Base-by-base conservation (phyloP, 106 monocot species). In the Agapanthus africanus region DNA sequence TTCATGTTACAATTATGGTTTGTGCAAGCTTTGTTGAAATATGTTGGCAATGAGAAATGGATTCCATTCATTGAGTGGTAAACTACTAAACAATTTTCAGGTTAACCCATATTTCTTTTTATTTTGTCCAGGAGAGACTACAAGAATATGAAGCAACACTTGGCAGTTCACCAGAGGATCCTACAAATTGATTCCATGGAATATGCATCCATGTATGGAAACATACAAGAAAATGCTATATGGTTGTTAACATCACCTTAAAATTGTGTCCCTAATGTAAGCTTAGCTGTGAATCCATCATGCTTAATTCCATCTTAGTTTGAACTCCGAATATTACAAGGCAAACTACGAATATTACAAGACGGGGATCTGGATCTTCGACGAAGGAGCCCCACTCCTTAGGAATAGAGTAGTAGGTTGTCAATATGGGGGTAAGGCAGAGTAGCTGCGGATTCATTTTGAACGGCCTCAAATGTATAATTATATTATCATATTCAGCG, bases 131-230 rank as follows among this genome's bases (percentile, higher is more conserved):
- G 95, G 71, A 10, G 30, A 76, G 72, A 41, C 81, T 91, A 76
- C 77, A 71, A 69, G 72, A 88, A 23, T 97, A 70, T 71, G 80
- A 91, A 77, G 83, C 54, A 74, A 82, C 80, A 41, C 86, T 97
- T 52, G 72, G 54, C 33, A 66, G 37, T 10, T 88, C 84, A 41
- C 91, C 95, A 46, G 59, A 80, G 63, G 95, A 91, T 86, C 60
- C 84, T 30, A 60, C 73, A 33, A 30, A 56, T 56, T 34, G 34
- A 61, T 23, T 6, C 35, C 33, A 7, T 7, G 0, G 19, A 30
- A 2, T 52, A 52, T 52, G n/a, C 9, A n/a, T 56, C 28, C 50
- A 61, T 34, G 13, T 18, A 25, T 33, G 60, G 1, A 61, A 34
- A 11, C 28, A 11, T 30, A 6, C 9, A 7, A 56, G 56, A 56